Conservation (phyloP, 163 green algal genomes). For the Trebouxiophyceae sp. region DNA sequence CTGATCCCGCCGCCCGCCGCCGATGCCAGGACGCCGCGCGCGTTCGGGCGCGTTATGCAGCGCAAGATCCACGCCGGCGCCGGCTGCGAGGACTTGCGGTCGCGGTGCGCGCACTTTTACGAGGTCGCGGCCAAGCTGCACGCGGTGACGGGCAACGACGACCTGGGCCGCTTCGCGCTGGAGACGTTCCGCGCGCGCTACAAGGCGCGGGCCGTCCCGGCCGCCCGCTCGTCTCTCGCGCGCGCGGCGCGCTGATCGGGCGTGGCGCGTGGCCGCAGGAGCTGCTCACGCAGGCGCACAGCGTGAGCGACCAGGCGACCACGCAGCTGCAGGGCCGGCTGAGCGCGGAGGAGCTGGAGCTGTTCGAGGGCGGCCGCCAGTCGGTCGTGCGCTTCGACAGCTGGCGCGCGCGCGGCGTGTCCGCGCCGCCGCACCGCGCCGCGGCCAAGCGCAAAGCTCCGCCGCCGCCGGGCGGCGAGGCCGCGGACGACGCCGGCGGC, state of each 20-base stretch:
- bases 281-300: slow-evolving; percentile 35
- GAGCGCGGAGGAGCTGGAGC: slow-evolving; percentile 15
- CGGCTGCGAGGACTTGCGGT: slow-evolving; percentile 37
- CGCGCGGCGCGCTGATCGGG: no score
- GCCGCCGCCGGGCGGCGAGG: no score
- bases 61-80: slow-evolving; percentile 39
- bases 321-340: slow-evolving; percentile 11
- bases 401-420: no score
- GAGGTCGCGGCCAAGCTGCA: slow-evolving; percentile 28
- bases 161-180: slow-evolving; percentile 30
- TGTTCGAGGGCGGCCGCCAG: slow-evolving; percentile 17
- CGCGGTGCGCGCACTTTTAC: slow-evolving; percentile 47
- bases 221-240: no score
- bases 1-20: not conserved
- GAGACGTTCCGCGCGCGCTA: slow-evolving; percentile 39
- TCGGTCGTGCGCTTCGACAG: no score
- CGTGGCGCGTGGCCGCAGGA: slow-evolving; percentile 22
- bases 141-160: slow-evolving; percentile 10
- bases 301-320: slow-evolving; percentile 4
- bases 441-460: no score
- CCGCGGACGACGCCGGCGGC: no score
- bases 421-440: no score
- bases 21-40: slow-evolving; percentile 26
- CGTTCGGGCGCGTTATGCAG: slow-evolving; percentile 40
- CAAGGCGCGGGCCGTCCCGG: slow-evolving; percentile 21